Evolutionary conservation across 2,329 filamentous ascomycete genomes (phyloP).

Genomic region (Calonectria honghensis): DNA sequence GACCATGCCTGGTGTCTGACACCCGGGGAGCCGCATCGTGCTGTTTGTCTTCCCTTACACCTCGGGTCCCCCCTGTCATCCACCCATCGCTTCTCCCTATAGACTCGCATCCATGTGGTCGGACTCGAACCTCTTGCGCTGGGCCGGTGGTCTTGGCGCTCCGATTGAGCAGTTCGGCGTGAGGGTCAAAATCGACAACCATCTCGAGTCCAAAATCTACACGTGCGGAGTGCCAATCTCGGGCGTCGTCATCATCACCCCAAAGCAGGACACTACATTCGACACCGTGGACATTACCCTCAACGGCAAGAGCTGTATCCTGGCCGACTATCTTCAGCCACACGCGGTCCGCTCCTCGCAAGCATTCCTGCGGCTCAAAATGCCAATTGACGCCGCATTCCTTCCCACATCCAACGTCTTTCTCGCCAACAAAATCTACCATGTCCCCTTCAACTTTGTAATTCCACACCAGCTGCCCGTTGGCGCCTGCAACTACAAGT

Average conservation of each 20-base stretch:
- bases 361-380: slow-evolving; percentile 43
- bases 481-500: slow-evolving; percentile 40
- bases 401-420: slow-evolving; percentile 35
- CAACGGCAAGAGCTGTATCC: slow-evolving; percentile 24
- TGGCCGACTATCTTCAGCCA: slow-evolving; percentile 44
- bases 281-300: slow-evolving; percentile 43
- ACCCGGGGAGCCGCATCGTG: neutral
- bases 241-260: slow-evolving; percentile 36
- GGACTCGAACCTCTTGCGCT: neutral
- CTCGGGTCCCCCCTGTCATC: neutral
- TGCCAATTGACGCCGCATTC: slow-evolving; percentile 40
- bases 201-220: slow-evolving; percentile 47
- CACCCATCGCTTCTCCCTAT: neutral
- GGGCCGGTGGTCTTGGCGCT: neutral
- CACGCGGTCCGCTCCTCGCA: slow-evolving; percentile 39
- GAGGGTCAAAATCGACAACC: slow-evolving; percentile 45
- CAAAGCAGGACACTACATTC: slow-evolving; percentile 38
- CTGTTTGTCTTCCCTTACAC: neutral
- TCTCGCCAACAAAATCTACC: slow-evolving; percentile 36
- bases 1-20: neutral
- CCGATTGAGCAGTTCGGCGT: slow-evolving; percentile 11
- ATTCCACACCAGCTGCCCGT: slow-evolving; percentile 47
- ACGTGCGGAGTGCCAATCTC: slow-evolving; percentile 45
- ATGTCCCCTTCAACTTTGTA: slow-evolving; percentile 47
- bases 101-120: neutral